Evolutionary conservation across 805 yeast genomes (phyloP).

Genomic region (Starmerella kuoi): DNA sequence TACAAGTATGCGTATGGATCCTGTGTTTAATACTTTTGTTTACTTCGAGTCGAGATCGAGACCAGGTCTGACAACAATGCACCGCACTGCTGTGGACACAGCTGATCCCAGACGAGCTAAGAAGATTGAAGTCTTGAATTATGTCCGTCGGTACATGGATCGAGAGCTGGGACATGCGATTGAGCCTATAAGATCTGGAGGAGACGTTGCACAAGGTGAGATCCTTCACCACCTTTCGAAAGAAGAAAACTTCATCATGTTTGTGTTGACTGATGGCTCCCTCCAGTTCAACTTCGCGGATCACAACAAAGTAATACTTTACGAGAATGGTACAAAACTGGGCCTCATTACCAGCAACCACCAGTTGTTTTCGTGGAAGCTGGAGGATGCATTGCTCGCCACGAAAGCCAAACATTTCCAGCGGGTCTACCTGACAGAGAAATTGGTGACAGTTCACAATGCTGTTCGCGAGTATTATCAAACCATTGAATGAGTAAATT

Average conservation of each 20-base stretch:
- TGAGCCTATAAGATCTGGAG: constrained; percentile 42
- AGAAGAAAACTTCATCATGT: constrained; percentile 71
- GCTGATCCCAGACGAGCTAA: constrained; percentile 29
- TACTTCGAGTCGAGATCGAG: constrained; percentile 46
- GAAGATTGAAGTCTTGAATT: constrained; percentile 74
- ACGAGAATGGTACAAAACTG: constrained; percentile 60
- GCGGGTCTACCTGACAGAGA: constrained; percentile 10
- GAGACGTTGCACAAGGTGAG: constrained; percentile 28
- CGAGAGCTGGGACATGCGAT: constrained; percentile 59
- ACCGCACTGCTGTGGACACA: constrained; percentile 34
- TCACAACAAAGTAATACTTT: constrained; percentile 77
- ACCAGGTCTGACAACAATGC: constrained; percentile 20
- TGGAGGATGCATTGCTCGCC: constrained; percentile 13
- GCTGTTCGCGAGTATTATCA: constrained; percentile 11
- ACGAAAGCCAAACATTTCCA: constrained; percentile 14
- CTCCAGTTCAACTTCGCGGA: constrained; percentile 92
- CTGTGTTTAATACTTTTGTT: constrained; percentile 39
- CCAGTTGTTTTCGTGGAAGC: constrained; percentile 17
- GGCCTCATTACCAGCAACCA: constrained; percentile 49
- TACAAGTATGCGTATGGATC: constrained; percentile 60
- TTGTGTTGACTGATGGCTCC: constrained; percentile 82
- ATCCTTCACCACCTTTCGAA: constrained; percentile 76
- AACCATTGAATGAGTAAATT: constrained; percentile 3
- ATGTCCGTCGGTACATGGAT: constrained; percentile 85
- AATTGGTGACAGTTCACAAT: constrained; percentile 11